These are phyloP conservation scores for Sphaerostilbella broomeana DNA, from an alignment of 2,329 filamentous ascomycete species.

Conservation along the genomic window DNA sequence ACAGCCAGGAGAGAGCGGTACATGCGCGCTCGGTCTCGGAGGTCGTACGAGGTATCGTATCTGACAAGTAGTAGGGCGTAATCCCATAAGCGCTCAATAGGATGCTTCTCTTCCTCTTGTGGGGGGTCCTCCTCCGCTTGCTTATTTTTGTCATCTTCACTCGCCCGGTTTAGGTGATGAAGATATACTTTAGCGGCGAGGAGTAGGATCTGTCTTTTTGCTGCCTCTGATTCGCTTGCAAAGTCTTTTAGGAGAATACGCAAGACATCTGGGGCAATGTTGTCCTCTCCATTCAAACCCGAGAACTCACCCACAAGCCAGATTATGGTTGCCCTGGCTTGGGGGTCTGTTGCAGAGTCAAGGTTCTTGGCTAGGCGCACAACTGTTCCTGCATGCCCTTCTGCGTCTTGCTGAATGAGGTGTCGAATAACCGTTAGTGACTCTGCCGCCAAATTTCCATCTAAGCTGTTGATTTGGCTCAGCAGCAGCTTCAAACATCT, in stretches of 20 bases:
- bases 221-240: conserved; percentile 72
- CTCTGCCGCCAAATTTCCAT: conserved; percentile 83
- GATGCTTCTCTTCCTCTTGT: conserved; percentile 43
- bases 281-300: conserved; percentile 70
- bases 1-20: conserved; percentile 78
- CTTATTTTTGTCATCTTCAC: conserved; percentile 34
- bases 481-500: conserved; percentile 79
- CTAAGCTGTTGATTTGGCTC: conserved; percentile 79
- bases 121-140: conserved; percentile 27
- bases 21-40: conserved; percentile 82
- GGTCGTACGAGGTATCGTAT: conserved; percentile 91
- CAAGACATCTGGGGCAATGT: conserved; percentile 87
- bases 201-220: conserved; percentile 85
- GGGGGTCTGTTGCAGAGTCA: conserved; percentile 78
- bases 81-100: conserved; percentile 71
- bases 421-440: conserved; percentile 92
- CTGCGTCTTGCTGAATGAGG: conserved; percentile 84
- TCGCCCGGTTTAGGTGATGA: conserved; percentile 68
- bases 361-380: conserved; percentile 85
- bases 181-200: conserved; percentile 96
- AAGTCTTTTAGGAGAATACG: conserved; percentile 84
- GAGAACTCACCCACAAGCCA: conserved; percentile 97
- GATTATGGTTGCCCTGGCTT: conserved; percentile 88
- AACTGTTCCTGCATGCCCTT: conserved; percentile 75
- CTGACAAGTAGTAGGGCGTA: conserved; percentile 79